Base-by-base conservation (phyloP, 164 flowering plant species). In the grape (Vitis vinifera) region DNA sequence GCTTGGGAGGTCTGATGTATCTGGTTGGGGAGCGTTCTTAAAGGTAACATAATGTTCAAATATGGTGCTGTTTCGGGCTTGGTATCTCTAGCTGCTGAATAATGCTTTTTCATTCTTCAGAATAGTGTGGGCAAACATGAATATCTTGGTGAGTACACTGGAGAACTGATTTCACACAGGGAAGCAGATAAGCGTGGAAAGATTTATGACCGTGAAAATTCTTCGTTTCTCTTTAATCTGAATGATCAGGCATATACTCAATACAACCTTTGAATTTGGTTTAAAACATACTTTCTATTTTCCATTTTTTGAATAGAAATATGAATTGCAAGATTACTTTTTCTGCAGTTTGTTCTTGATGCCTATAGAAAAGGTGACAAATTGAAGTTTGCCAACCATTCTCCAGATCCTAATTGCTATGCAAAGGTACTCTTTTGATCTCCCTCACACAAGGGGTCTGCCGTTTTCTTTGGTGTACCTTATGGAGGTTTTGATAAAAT, bases 171-270 rank as follows among this genome's bases (percentile, higher is more conserved):
- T 63, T 92, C 99, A 17, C 99, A 93, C 69, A 81, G 93, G 72
- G 99, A 96, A 83, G 99, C 99, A 62, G 99, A 96, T 63, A 96
- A 96, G 72, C 97, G 99, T 72, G 99, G 98, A 68, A 96, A 96
- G 89, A 96, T 93, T 51, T 96, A 96, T 76, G 99, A 96, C 68
- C 94, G 97, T 51, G 98, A 90, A 80, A 96, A 93, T 76, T 91
- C 97, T 23, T 96, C 99, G 55, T 96, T 93, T 81, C 98, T 96
- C 27, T 96, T 96, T 85, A 93, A 96, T 79, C 76, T 96, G 66
- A 93, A 96, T 82, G 96, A 96, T 77, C 99, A 93, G 93, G 99
- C 74, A 83, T 69, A 66, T 65, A 57, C 10, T 12, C 51, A 8
- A 9, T 61, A 9, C 23, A 51, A 59, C 27, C 37, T 51, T 55